These are phyloP conservation scores for Penicillium sp. DNA, from an alignment of 2,329 filamentous ascomycete species.

Conservation along the genomic window DNA sequence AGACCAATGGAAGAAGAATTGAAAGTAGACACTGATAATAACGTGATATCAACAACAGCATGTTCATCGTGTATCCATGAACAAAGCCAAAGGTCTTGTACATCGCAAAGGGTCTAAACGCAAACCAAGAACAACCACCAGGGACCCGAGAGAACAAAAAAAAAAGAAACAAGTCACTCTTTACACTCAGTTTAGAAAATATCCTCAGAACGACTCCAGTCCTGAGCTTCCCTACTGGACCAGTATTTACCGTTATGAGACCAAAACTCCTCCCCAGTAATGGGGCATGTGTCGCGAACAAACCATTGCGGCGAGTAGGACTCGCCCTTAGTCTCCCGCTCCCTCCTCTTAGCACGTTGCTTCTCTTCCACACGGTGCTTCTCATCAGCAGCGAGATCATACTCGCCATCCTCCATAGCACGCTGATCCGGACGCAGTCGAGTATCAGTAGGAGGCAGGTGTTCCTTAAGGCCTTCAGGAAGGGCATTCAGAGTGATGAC, in stretches of 20 bases:
- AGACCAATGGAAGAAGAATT: too few species aligned
- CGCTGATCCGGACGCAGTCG: conserved; percentile 91
- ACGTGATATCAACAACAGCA: conserved; percentile 5
- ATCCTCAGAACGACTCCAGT: conserved; percentile 75
- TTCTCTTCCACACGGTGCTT: conserved; percentile 94
- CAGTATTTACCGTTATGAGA: conserved; percentile 88
- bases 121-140: not conserved
- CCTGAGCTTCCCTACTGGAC: conserved; percentile 64
- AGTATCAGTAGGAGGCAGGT: conserved; percentile 90
- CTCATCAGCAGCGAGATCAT: conserved; percentile 88
- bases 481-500: conserved; percentile 92
- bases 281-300: conserved; percentile 68
- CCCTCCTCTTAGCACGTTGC: conserved; percentile 75
- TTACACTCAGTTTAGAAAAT: too few species aligned
- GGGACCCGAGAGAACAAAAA: too few species aligned
- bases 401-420: conserved; percentile 98
- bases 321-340: conserved; percentile 76
- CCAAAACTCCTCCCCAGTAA: conserved; percentile 91
- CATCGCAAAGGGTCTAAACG: conserved; percentile 9
- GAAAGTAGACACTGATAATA: not conserved
- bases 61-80: conserved; percentile 18
- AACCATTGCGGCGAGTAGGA: conserved; percentile 90
- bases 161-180: conserved; percentile 10
- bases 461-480: conserved; percentile 75
- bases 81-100: conserved; percentile 17